Evolutionary conservation across 768 basidiomycete genomes (phyloP).

Genomic region (Kwoniella europaea): DNA sequence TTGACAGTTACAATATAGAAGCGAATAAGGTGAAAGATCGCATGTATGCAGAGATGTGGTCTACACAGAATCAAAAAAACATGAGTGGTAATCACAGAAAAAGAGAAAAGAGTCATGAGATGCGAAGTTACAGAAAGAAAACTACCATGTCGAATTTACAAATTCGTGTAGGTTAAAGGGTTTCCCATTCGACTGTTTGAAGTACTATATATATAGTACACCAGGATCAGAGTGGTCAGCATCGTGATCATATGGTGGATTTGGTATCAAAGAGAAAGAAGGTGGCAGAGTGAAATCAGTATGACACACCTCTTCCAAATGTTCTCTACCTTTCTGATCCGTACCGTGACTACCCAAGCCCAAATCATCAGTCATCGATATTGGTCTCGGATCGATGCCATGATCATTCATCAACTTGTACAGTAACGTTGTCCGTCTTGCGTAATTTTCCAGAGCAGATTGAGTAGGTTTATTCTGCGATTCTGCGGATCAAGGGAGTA

Average conservation of each 20-base stretch:
- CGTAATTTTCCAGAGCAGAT: constrained; percentile 31
- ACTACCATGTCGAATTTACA: constrained; percentile 23
- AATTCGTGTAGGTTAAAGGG: constrained; percentile 37
- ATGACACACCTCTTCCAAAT: constrained; percentile 40
- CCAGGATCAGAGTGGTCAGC: not conserved
- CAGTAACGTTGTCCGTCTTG: constrained; percentile 31
- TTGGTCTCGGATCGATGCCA: constrained; percentile 36
- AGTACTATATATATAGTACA: constrained; percentile 21
- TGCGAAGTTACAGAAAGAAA: not conserved
- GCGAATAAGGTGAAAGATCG: too few relatives aligned
- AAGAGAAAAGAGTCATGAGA: not conserved
- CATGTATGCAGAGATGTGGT: too few relatives aligned
- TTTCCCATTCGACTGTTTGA: constrained; percentile 24
- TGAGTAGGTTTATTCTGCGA: constrained; percentile 10
- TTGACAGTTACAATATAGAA: too few relatives aligned
- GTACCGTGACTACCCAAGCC: not conserved
- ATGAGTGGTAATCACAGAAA: not conserved
- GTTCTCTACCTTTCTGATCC: constrained; percentile 37
- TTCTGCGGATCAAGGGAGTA: not conserved
- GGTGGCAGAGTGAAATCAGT: not conserved
- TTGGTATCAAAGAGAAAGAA: not conserved
- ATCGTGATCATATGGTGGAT: not conserved
- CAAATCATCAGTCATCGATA: constrained; percentile 26
- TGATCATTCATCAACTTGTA: constrained; percentile 34
- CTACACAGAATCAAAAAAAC: not conserved